Evolutionary conservation across 1,284 basidiomycete species (phyloP), one percentile per base, ranked within the genome.

Genomic region (Cryptococcus sp.): DNA sequence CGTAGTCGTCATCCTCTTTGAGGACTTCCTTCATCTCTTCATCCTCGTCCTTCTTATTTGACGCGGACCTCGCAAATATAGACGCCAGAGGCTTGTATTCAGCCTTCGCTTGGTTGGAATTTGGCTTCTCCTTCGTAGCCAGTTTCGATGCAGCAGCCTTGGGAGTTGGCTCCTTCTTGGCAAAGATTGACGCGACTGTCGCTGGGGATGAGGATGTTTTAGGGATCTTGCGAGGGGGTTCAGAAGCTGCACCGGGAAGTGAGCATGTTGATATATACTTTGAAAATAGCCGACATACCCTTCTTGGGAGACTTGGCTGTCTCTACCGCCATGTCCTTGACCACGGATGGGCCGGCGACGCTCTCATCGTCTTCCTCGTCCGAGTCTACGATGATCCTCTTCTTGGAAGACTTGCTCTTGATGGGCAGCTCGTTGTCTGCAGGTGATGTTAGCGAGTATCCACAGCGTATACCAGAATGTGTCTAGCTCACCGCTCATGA

Each of bases 311-410:
- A 40, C 18, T 15, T 20, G 21, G 18, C 43, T 16, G 52, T 44
- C 50, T 33, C 36, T 33, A 43, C 38, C 15, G 49, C 15, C 23
- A 1, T 28, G 2, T 38, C 33, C 21, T 55, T 55, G 28, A 33
- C 35, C 15, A 35, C 46, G 24, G 56, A 55, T 42, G 46, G 21
- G 21, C 53, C 53, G 1, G 48, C 46, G n/a, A 13, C 28, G 4
- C 4, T 33, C 46, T 47, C 59, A 35, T 77, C 79, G 24, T 75
- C 78, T 56, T 87, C 86, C 28, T 87, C 84, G 56, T 88, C 87
- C 0, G 86, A 87, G 43, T 84, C 80, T 4, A 86, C 67, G 38
- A 87, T 77, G 48, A 83, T 81, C 59, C 85, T 79, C 68, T 82
- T 84, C 77, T 87, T 56, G 48, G 20, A 55, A 50, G 15, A 13